Percentiles rank a stretch among this genome's conserved stretches.
Evolutionary conservation across 2,329 filamentous ascomycete species (phyloP).

Genomic region (Elsinoe australis): DNA sequence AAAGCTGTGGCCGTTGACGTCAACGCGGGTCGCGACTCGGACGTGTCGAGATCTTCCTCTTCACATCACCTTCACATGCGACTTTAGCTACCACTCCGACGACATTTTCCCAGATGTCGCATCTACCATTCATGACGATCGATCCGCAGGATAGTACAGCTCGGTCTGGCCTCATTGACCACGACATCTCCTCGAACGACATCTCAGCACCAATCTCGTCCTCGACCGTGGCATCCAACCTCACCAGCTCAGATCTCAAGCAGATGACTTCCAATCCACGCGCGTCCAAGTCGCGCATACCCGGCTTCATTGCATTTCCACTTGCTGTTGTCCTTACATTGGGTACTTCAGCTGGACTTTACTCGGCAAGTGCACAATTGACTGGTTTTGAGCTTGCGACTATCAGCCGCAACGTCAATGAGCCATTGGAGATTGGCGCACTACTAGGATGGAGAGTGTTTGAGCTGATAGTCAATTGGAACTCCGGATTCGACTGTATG

Average conservation of each 20-base stretch:
- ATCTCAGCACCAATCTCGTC: slow-evolving; percentile 16
- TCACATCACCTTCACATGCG: background rate
- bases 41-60: slow-evolving; percentile 10
- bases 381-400: slow-evolving; percentile 58
- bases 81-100: background rate
- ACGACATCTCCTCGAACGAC: slow-evolving; percentile 18
- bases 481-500: slow-evolving; percentile 63
- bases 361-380: slow-evolving; percentile 53
- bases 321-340: slow-evolving; percentile 49
- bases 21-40: slow-evolving; percentile 12
- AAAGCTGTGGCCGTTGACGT: slow-evolving; percentile 12
- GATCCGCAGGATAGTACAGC: slow-evolving; percentile 26
- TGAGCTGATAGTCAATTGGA: slow-evolving; percentile 67
- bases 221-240: slow-evolving; percentile 15
- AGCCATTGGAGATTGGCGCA: slow-evolving; percentile 53
- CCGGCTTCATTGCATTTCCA: slow-evolving; percentile 33
- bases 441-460: slow-evolving; percentile 51
- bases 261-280: slow-evolving; percentile 1
- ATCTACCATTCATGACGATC: slow-evolving; percentile 27
- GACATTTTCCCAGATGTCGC: slow-evolving; percentile 21
- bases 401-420: slow-evolving; percentile 57
- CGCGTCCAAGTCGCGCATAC: slow-evolving; percentile 28
- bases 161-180: slow-evolving; percentile 20
- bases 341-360: slow-evolving; percentile 55
- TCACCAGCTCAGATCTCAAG: slow-evolving; percentile 17